Conservation (phyloP, 345 rosid species). For the sweet orange (Citrus sinensis) region DVS_A1.0 CM039161.1:8352501-8353000, state of each 20-base stretch:
- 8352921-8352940: neutral
- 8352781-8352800: neutral
- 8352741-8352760: neutral
- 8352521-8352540: neutral
- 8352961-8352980: neutral
- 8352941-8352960: neutral
- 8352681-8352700: slow-evolving; percentile 22
- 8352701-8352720: neutral
- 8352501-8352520: no score
- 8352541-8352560: neutral
- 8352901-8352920: no score
- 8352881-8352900: neutral
- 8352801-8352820: neutral
- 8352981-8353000: neutral
- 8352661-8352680: slow-evolving; percentile 16
- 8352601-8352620: neutral
- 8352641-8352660: neutral
- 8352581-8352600: neutral
- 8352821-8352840: neutral
- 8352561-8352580: slow-evolving; percentile 2
- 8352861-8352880: neutral
- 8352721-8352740: neutral
- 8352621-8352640: neutral
- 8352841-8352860: neutral
- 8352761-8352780: neutral